Evolutionary conservation across 148 eudicot genomes (phyloP), one percentile per base, ranked within the genome.

Genomic region (Heliosperma pusillum): DNA sequence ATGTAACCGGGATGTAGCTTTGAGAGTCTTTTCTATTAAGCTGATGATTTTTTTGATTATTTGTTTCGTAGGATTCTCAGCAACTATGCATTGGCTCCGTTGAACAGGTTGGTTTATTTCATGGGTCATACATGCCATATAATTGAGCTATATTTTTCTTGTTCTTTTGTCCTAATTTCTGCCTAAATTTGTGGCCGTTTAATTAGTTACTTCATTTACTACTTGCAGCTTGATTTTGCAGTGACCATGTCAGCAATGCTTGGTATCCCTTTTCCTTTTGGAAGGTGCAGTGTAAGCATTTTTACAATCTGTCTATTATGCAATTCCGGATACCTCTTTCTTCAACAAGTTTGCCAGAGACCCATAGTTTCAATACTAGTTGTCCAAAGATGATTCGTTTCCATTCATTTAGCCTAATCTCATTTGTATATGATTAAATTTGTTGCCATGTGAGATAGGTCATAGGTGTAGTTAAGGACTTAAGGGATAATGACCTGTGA

Each of bases 221-320:
- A 30, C 83, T 84, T 86, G 84, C 99, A 96, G 97, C 91, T 96
- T 81, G 99, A 96, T 83, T 96, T 96, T 85, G 92, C 97, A 50
- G 93, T 71, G 67, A 96, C 99, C 66, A 81, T 96, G 55, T 89
- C 97, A 58, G 91, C 99, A 59, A 84, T 96, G 90, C 90, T 96
- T 83, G 99, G 97, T 56, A 74, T 96, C 70, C 99, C 99, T 55
- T 92, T 88, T 84, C 97, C 99, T 77, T 96, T 86, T 87, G 99
- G 99, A 88, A 96, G 99, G 99, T 95, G 85, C 82, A 77, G 78
- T 74, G 80, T 78, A 82, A 83, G 85, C 79, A 78, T 73, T 70
- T 47, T 67, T 50, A 75, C 42, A 27, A 63, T 63, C 40, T 65
- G 57, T 72, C 44, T 63, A 52, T 19, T 36, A 16, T 27, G 19